phyloP scores from a whole-genome alignment of 2,329 filamentous ascomycete genomes.

The Sporothrix sp. region DNA sequence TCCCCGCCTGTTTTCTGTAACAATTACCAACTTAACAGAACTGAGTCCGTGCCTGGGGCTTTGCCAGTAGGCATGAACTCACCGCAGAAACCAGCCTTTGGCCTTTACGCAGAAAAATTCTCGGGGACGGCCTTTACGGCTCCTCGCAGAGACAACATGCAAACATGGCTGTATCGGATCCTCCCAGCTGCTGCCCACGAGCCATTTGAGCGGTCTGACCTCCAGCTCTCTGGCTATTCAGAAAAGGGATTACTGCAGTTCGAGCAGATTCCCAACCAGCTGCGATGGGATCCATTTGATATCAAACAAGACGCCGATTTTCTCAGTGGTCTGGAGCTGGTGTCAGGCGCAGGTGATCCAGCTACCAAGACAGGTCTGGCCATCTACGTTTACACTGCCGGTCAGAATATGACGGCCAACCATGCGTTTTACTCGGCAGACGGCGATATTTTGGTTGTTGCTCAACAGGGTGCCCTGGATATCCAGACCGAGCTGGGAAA shows the following conservation, averaged over 20 bases:
- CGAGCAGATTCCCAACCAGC: constrained; percentile 69
- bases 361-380: constrained; percentile 72
- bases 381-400: constrained; percentile 71
- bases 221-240: constrained; percentile 18
- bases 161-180: constrained; percentile 64
- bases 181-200: constrained; percentile 53
- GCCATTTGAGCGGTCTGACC: constrained; percentile 34
- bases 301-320: constrained; percentile 49
- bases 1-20: neutral
- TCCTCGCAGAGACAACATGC: constrained; percentile 57
- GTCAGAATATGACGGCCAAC: constrained; percentile 63
- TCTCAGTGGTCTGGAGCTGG: constrained; percentile 51
- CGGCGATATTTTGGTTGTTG: constrained; percentile 67
- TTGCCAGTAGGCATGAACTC: constrained; percentile 70
- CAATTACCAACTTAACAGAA: constrained; percentile 35
- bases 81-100: constrained; percentile 68
- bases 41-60: constrained; percentile 69
- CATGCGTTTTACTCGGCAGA: constrained; percentile 78
- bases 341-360: constrained; percentile 72
- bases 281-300: constrained; percentile 64
- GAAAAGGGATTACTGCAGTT: constrained; percentile 30
- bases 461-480: constrained; percentile 64
- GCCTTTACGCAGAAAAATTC: constrained; percentile 73
- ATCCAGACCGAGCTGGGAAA: constrained; percentile 69
- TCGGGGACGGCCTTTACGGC: constrained; percentile 64